Evolutionary conservation across 768 basidiomycete species (phyloP).

Genomic region (Saitozyma podzolica): DNA sequence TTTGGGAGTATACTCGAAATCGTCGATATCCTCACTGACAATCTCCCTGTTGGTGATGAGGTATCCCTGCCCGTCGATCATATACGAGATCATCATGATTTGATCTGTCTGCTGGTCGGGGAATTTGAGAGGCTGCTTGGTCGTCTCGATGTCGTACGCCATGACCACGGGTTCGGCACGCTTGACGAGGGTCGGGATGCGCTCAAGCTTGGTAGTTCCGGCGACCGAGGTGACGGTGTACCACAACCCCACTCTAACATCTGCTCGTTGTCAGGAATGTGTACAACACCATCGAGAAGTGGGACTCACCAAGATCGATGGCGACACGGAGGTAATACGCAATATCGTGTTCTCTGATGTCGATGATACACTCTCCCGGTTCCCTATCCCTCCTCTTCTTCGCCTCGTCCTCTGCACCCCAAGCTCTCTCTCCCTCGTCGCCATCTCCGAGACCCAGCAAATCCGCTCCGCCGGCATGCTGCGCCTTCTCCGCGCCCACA

Average conservation of each 20-base stretch:
- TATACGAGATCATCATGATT: conserved; percentile 99
- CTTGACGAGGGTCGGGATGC: conserved; percentile 80
- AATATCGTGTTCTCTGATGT: conserved; percentile 93
- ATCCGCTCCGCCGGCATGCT: conserved; percentile 54
- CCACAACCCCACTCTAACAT: conserved; percentile 97
- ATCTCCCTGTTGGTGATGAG: conserved; percentile 98
- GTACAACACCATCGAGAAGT: background rate
- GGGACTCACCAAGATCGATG: conserved; percentile 74
- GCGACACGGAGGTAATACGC: conserved; percentile 98
- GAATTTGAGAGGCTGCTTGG: conserved; percentile 99
- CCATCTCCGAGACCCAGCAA: conserved; percentile 56
- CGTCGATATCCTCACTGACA: conserved; percentile 93
- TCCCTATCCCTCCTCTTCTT: conserved; percentile 61
- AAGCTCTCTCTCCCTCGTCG: conserved; percentile 53
- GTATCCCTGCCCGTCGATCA: conserved; percentile 92
- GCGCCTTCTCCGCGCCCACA: conserved; percentile 67
- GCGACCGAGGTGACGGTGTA: conserved; percentile 81
- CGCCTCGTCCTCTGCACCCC: conserved; percentile 52
- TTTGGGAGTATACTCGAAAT: conserved; percentile 98
- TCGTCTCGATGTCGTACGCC: conserved; percentile 99
- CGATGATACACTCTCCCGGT: conserved; percentile 88
- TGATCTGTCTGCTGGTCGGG: conserved; percentile 94
- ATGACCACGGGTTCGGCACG: conserved; percentile 98
- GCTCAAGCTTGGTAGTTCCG: conserved; percentile 72
- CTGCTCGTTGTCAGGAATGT: conserved; percentile 47